Percentiles rank a stretch among this genome's conserved stretches.
These are phyloP conservation scores for Xanthoceras sorbifolium DNA, from an alignment of 345 rosid genomes.

Conservation along the genomic window DNA sequence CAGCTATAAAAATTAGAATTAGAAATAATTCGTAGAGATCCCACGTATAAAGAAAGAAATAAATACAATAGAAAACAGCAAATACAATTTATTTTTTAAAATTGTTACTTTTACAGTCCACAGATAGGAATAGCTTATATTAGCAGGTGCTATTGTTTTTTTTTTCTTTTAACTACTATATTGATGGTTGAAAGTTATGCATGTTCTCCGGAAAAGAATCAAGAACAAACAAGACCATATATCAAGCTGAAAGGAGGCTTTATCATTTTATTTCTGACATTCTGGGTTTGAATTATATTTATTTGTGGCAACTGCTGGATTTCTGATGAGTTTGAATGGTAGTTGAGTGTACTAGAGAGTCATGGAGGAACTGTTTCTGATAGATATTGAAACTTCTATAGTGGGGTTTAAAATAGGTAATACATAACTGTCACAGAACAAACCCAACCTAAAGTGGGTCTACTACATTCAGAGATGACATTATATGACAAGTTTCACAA, in stretches of 20 bases:
- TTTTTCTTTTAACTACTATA: no score
- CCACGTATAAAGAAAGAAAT: no score
- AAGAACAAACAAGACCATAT: neutral
- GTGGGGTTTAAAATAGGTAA: neutral
- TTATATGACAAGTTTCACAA: neutral
- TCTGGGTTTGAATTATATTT: no score
- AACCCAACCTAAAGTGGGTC: neutral
- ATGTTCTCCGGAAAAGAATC: no score
- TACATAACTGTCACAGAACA: neutral
- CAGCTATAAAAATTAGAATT: no score
- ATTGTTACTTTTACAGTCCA: no score
- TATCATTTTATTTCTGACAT: neutral
- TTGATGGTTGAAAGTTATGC: no score
- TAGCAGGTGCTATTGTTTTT: no score
- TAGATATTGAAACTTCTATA: neutral
- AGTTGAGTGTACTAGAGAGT: neutral
- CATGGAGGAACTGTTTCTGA: neutral
- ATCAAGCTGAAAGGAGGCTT: neutral
- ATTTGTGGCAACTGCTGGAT: neutral
- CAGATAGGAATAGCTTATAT: no score
- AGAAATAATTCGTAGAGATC: no score
- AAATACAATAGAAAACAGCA: no score
- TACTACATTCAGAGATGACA: neutral
- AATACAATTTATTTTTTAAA: no score
- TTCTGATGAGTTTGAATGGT: neutral